Conservation (phyloP, 176 grass and related monocot genomes). For the Elaeis guineensis region DNA sequence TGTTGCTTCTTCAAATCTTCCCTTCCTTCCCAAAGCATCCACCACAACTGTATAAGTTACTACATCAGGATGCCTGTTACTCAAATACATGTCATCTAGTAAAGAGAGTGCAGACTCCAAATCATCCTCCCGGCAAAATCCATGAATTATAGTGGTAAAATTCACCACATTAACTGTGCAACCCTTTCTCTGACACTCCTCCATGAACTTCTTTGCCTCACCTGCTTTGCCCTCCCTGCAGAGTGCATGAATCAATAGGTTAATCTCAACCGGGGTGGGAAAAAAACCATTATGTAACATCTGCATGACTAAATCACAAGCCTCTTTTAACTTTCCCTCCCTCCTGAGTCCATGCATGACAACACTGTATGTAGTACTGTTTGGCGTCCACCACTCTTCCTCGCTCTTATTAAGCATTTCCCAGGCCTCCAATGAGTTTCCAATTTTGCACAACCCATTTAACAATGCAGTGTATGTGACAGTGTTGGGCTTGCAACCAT, state of each 20-base stretch:
- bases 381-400: constrained; percentile 93
- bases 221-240: constrained; percentile 47
- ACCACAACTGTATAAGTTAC: constrained; percentile 85
- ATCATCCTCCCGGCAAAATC: constrained; percentile 72
- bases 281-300: constrained; percentile 81
- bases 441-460: constrained; percentile 79
- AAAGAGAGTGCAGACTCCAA: constrained; percentile 72
- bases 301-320: constrained; percentile 66
- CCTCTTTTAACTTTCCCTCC: constrained; percentile 80
- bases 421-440: constrained; percentile 63
- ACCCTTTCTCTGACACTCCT: constrained; percentile 78
- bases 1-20: constrained; percentile 59
- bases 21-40: constrained; percentile 79
- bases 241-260: constrained; percentile 78
- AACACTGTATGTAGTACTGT: constrained; percentile 65
- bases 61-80: constrained; percentile 83
- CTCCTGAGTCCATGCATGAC: constrained; percentile 89
- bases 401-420: constrained; percentile 73
- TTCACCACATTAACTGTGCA: constrained; percentile 84
- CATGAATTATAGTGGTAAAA: constrained; percentile 94
- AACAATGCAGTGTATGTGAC: constrained; percentile 79
- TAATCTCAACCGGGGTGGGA: constrained; percentile 77
- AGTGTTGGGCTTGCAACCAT: constrained; percentile 74
- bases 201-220: constrained; percentile 84
- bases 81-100: constrained; percentile 93